Evolutionary conservation across 441 rosid species (phyloP).

Genomic region (Monsonia emarginata): DNA sequence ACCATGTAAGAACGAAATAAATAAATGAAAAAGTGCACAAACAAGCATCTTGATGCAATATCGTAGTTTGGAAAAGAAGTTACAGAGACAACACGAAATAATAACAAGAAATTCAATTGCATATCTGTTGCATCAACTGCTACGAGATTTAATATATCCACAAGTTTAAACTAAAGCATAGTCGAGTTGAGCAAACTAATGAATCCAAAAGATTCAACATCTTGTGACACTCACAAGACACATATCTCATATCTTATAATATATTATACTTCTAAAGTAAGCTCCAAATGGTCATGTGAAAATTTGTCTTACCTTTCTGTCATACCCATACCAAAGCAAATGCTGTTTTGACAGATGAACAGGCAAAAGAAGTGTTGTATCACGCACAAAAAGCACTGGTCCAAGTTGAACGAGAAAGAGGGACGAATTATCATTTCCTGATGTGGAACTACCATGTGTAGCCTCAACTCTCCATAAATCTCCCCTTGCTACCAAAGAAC

Average conservation of each 20-base stretch:
- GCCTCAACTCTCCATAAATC: slow-evolving; percentile 93
- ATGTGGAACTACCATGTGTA: slow-evolving; percentile 52
- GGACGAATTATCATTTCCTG: slow-evolving; percentile 61
- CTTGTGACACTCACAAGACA: background rate
- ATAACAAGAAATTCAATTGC: background rate
- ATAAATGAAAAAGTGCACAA: background rate
- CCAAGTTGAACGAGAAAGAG: slow-evolving; percentile 88
- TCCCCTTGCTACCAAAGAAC: slow-evolving; percentile 84
- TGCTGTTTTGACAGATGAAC: slow-evolving; percentile 88
- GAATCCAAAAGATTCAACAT: background rate
- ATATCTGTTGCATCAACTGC: background rate
- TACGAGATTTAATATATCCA: no score
- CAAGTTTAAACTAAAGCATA: background rate
- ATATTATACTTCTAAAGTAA: background rate
- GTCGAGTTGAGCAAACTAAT: background rate
- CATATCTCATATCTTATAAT: background rate
- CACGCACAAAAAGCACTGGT: slow-evolving; percentile 74
- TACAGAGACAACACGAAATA: background rate
- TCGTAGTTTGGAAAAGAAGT: background rate
- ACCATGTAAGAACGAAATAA: slow-evolving; percentile 13
- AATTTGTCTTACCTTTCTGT: slow-evolving; percentile 55
- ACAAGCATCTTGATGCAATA: slow-evolving; percentile 3
- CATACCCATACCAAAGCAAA: slow-evolving; percentile 96
- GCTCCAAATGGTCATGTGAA: background rate
- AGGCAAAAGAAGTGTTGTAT: slow-evolving; percentile 77